Conservation (phyloP, 106 monocot species). For the Apostasia ramifera region DNA sequence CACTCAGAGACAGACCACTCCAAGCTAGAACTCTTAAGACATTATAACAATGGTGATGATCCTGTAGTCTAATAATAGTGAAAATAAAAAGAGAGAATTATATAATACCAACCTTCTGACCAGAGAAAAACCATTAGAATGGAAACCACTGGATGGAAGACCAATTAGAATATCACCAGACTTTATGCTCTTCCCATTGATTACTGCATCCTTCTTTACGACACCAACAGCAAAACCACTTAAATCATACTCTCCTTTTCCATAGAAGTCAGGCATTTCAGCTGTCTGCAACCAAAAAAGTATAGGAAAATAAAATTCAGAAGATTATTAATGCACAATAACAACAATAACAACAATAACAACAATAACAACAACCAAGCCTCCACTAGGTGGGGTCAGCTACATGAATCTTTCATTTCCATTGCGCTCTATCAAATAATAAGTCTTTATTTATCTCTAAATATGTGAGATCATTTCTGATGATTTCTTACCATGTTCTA, state of each 20-base stretch:
- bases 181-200: constrained; percentile 79
- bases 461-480: too few species aligned
- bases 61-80: not conserved
- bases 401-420: too few species aligned
- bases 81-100: not conserved
- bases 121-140: constrained; percentile 96
- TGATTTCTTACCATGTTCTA: too few species aligned
- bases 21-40: constrained; percentile 52
- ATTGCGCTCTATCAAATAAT: too few species aligned
- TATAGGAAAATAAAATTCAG: not conserved
- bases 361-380: too few species aligned
- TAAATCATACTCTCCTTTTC: constrained; percentile 85
- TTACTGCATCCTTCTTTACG: constrained; percentile 77
- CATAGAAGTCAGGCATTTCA: constrained; percentile 96
- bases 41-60: not conserved
- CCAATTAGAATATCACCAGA: constrained; percentile 82
- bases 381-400: too few species aligned
- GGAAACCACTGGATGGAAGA: constrained; percentile 94
- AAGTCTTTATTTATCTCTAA: too few species aligned
- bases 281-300: constrained; percentile 54
- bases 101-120: constrained; percentile 64
- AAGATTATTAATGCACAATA: too few species aligned
- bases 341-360: too few species aligned
- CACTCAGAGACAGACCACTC: constrained; percentile 62
- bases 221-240: constrained; percentile 95